A percentile compares a stretch with the other conserved stretches of the same genome.
These are phyloP conservation scores for Podila horticola DNA, from an alignment of 192 early-diverging fungal species.

Conservation along the genomic window DNA sequence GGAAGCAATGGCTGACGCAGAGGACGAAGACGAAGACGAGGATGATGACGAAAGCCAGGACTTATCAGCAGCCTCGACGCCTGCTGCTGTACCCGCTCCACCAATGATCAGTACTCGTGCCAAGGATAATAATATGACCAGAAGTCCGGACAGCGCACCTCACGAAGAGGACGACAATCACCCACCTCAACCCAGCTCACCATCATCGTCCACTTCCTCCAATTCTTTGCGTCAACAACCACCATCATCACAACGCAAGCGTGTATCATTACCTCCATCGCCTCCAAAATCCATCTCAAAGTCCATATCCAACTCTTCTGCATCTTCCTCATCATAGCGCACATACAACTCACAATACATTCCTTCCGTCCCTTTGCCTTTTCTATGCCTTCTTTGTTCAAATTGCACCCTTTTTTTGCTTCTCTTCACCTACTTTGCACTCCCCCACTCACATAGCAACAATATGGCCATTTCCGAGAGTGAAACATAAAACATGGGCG, in stretches of 20 bases:
- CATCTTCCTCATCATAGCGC: not conserved
- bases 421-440: too few relatives aligned
- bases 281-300: constrained; percentile 4
- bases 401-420: not conserved
- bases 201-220: not conserved
- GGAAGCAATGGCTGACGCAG: constrained; percentile 4
- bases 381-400: not conserved
- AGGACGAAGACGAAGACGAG: constrained; percentile 4
- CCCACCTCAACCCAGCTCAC: not conserved
- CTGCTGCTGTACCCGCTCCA: not conserved
- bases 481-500: too few relatives aligned
- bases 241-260: not conserved
- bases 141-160: too few relatives aligned
- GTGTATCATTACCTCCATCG: not conserved
- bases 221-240: not conserved
- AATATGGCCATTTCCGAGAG: too few relatives aligned
- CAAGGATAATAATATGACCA: not conserved
- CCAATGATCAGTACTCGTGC: too few relatives aligned
- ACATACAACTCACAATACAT: not conserved
- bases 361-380: too few relatives aligned
- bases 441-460: too few relatives aligned
- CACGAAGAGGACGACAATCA: not conserved
- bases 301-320: not conserved
- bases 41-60: not conserved
- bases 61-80: not conserved